These are phyloP conservation scores for Penicillium riverlandense DNA, from an alignment of 495 filamentous ascomycete genomes.

Conservation along the genomic window DNA sequence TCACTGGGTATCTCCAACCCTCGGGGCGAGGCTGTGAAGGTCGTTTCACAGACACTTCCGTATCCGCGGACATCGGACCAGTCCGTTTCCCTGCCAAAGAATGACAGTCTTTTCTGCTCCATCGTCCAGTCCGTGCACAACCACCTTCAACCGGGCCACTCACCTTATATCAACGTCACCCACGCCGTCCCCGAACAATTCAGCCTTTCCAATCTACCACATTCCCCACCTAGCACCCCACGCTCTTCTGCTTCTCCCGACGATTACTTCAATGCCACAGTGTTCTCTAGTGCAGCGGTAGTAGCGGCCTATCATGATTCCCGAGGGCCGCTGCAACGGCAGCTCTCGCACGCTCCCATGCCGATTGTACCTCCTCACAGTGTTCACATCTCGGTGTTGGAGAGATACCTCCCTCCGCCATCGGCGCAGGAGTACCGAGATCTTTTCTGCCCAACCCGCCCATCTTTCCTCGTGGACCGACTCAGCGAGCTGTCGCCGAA, in stretches of 20 bases:
- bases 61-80: slow-evolving; percentile 48
- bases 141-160: slow-evolving; percentile 35
- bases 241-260: slow-evolving; percentile 37
- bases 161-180: slow-evolving; percentile 54
- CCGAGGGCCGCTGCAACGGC: slow-evolving; percentile 36
- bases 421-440: slow-evolving; percentile 52
- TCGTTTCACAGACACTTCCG: slow-evolving; percentile 57
- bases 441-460: slow-evolving; percentile 49
- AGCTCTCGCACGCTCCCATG: slow-evolving; percentile 41
- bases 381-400: slow-evolving; percentile 58
- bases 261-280: slow-evolving; percentile 49
- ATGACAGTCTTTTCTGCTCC: slow-evolving; percentile 37
- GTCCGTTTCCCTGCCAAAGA: slow-evolving; percentile 19
- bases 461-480: slow-evolving; percentile 60
- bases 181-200: slow-evolving; percentile 58
- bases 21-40: slow-evolving; percentile 40
- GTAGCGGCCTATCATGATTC: slow-evolving; percentile 50
- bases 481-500: slow-evolving; percentile 55
- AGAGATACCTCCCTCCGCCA: slow-evolving; percentile 65
- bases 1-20: slow-evolving; percentile 27
- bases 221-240: slow-evolving; percentile 53
- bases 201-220: slow-evolving; percentile 54
- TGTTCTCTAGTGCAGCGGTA: slow-evolving; percentile 52
- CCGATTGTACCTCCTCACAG: slow-evolving; percentile 59
- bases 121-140: slow-evolving; percentile 50